Conservation (phyloP, 2,329 filamentous ascomycete genomes). For the Acarospora socialis region DNA sequence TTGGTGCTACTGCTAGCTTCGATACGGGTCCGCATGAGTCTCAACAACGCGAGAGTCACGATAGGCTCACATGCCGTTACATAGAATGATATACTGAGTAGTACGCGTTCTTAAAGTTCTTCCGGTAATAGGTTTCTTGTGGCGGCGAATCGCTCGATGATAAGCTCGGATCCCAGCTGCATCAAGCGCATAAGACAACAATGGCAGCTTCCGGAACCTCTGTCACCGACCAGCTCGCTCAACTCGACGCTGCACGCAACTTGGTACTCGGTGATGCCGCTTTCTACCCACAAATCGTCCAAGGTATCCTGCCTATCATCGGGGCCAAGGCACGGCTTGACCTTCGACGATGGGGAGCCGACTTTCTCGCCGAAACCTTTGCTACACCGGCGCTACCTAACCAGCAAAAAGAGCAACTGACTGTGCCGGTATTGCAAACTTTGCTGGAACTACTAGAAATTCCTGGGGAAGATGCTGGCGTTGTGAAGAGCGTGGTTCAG, state of each 20-base stretch:
- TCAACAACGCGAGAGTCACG: too few relatives aligned
- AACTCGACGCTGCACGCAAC: slow-evolving; percentile 80
- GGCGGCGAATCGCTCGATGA: neutral
- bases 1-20: too few relatives aligned
- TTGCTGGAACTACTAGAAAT: slow-evolving; percentile 56
- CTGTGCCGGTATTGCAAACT: slow-evolving; percentile 62
- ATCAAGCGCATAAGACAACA: slow-evolving; percentile 18
- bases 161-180: slow-evolving; percentile 8
- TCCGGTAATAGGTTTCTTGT: too few relatives aligned
- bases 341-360: slow-evolving; percentile 85
- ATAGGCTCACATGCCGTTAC: too few relatives aligned
- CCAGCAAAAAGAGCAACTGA: slow-evolving; percentile 67
- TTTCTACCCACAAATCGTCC: slow-evolving; percentile 84
- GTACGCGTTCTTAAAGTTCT: too few relatives aligned
- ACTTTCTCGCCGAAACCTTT: slow-evolving; percentile 92
- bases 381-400: slow-evolving; percentile 70
- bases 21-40: too few relatives aligned
- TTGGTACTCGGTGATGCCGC: slow-evolving; percentile 75
- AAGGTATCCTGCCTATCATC: slow-evolving; percentile 85
- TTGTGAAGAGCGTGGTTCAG: slow-evolving; percentile 77
- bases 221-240: slow-evolving; percentile 63
- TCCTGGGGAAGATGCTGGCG: slow-evolving; percentile 60
- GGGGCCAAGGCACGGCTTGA: slow-evolving; percentile 59
- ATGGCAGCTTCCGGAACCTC: slow-evolving; percentile 44
- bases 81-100: too few relatives aligned